A percentile compares a stretch with the other conserved stretches of the same genome.
Conservation (phyloP, 805 yeast genomes). For the Ogataea nakhonphanomensis region DNA sequence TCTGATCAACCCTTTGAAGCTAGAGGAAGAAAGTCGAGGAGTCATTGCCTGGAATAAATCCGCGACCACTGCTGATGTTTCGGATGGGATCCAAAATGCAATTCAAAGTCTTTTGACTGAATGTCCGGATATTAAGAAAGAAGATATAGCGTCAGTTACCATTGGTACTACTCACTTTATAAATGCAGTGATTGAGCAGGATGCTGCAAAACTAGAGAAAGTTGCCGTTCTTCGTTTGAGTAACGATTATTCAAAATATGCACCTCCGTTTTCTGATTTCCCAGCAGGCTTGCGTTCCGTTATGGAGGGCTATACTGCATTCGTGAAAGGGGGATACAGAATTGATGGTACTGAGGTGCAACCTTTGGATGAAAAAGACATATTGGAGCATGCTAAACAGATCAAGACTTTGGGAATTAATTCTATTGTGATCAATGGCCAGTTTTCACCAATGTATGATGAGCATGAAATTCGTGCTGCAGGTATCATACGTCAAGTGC, state of each 20-base stretch:
- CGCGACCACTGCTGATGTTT: constrained; percentile 44
- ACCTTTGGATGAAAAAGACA: constrained; percentile 4
- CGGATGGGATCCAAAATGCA: constrained; percentile 40
- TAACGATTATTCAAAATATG: neutral
- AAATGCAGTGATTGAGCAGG: constrained; percentile 9
- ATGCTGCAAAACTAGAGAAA: constrained; percentile 2
- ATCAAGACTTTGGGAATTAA: constrained; percentile 2
- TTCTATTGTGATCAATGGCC: constrained; percentile 2
- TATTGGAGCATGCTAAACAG: neutral
- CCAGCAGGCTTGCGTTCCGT: constrained; percentile 3
- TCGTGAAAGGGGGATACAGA: constrained; percentile 4
- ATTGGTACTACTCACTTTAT: constrained; percentile 11
- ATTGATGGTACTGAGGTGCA: constrained; percentile 7
- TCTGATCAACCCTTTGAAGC: constrained; percentile 35
- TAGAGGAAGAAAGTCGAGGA: constrained; percentile 26
- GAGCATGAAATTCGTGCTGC: constrained; percentile 4
- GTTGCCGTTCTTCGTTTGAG: constrained; percentile 6
- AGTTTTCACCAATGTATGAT: constrained; percentile 4
- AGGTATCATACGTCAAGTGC: neutral
- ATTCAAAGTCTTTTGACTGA: constrained; percentile 31
- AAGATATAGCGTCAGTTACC: constrained; percentile 4
- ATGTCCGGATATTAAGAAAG: constrained; percentile 12
- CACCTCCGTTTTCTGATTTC: constrained; percentile 9
- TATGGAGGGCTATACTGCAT: constrained; percentile 5
- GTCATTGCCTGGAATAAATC: constrained; percentile 42